Conservation (phyloP, 495 filamentous ascomycete genomes). For the Penicillium coprophilum region DNA sequence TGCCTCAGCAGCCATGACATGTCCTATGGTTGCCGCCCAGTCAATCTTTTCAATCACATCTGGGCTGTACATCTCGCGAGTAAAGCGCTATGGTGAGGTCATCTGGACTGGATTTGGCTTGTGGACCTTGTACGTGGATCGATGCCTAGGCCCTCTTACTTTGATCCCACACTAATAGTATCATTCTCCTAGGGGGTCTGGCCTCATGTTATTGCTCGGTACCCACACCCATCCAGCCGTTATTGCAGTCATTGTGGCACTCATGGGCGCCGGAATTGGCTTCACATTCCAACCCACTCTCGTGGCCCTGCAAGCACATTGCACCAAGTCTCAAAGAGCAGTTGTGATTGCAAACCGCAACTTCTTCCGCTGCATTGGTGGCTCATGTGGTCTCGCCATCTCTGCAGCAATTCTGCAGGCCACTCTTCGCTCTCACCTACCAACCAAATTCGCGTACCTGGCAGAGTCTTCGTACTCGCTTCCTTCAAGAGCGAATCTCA, state of each 20-base stretch:
- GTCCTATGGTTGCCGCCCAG: conserved; percentile 55
- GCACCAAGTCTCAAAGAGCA: conserved; percentile 55
- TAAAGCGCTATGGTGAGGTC: conserved; percentile 56
- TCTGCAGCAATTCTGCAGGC: conserved; percentile 57
- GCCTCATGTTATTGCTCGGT: conserved; percentile 53
- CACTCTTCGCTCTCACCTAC: conserved; percentile 48
- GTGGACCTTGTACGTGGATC: conserved; percentile 50
- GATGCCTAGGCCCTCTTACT: background rate
- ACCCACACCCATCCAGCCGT: conserved; percentile 46
- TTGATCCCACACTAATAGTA: background rate
- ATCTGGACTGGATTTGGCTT: conserved; percentile 56
- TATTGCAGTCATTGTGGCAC: conserved; percentile 52
- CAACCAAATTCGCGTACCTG: conserved; percentile 39
- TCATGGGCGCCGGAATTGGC: conserved; percentile 58
- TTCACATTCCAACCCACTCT: conserved; percentile 60
- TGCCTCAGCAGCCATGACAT: conserved; percentile 48
- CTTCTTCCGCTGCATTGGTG: conserved; percentile 61
- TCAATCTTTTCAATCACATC: conserved; percentile 51
- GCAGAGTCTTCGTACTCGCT: conserved; percentile 45
- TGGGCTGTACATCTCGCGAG: conserved; percentile 57
- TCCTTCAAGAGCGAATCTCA: conserved; percentile 33
- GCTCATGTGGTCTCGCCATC: conserved; percentile 59
- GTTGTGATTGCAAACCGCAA: conserved; percentile 63
- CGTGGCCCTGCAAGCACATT: conserved; percentile 64
- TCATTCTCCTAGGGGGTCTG: conserved; percentile 41